Conservation (phyloP, 768 basidiomycete species). For the Rhizopogon roseolus region DNA sequence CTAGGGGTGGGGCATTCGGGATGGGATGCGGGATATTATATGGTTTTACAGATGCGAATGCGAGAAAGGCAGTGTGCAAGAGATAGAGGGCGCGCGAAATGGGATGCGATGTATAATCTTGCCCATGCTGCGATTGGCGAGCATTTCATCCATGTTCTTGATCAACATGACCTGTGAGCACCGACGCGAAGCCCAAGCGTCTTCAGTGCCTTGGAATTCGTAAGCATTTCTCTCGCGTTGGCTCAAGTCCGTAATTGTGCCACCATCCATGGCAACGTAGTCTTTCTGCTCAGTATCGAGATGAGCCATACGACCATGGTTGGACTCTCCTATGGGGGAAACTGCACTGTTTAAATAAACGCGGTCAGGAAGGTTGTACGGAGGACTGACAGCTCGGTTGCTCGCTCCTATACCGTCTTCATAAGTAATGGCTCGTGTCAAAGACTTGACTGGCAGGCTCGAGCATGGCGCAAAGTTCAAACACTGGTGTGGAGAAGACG, state of each 20-base stretch:
- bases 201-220: slow-evolving; percentile 87
- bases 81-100: too few species aligned
- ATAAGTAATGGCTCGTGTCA: slow-evolving; percentile 71
- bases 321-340: slow-evolving; percentile 90
- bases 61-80: too few species aligned
- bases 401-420: slow-evolving; percentile 77
- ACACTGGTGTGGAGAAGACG: too few species aligned
- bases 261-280: slow-evolving; percentile 63
- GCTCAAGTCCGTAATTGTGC: slow-evolving; percentile 42
- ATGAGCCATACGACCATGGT: slow-evolving; percentile 57
- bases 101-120: slow-evolving; percentile 67
- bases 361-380: background rate
- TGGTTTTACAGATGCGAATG: too few species aligned
- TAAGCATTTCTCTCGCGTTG: slow-evolving; percentile 75
- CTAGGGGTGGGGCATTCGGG: too few species aligned
- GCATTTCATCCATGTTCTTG: slow-evolving; percentile 85
- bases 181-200: slow-evolving; percentile 66
- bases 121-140: slow-evolving; percentile 96
- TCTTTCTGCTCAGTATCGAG: slow-evolving; percentile 49
- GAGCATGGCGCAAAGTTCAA: too few species aligned
- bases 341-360: slow-evolving; percentile 33
- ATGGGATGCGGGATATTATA: too few species aligned
- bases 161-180: slow-evolving; percentile 94
- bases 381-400: slow-evolving; percentile 79
- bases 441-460: too few species aligned